Conservation (phyloP, 768 basidiomycete species). For the Tephrocybe sp. region DNA sequence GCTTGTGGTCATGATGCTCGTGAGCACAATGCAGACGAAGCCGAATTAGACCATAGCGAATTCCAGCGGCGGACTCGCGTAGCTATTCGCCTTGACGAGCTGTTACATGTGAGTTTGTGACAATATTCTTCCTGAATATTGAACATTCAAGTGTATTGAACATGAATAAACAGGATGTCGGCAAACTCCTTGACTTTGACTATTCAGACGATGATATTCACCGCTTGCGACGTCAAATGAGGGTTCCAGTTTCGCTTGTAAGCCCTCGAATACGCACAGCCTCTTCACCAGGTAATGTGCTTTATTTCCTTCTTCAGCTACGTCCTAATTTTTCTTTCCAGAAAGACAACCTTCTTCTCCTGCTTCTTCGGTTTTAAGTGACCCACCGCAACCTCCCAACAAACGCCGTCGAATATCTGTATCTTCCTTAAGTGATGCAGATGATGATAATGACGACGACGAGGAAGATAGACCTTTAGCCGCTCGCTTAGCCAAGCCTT, state of each 20-base stretch:
- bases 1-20: constrained; percentile 64
- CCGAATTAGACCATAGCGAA: constrained; percentile 55
- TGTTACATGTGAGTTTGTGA: constrained; percentile 60
- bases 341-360: constrained; percentile 37
- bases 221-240: constrained; percentile 72
- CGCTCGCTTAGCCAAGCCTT: constrained; percentile 34
- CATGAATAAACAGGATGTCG: constrained; percentile 53
- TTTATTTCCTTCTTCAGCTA: constrained; percentile 1
- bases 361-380: constrained; percentile 49
- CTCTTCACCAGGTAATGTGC: constrained; percentile 53
- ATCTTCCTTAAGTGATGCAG: constrained; percentile 52
- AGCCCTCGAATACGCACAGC: constrained; percentile 43
- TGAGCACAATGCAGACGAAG: constrained; percentile 66
- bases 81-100: constrained; percentile 78
- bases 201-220: constrained; percentile 70
- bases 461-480: constrained; percentile 61
- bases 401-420: constrained; percentile 55
- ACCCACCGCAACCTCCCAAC: constrained; percentile 40
- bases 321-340: constrained; percentile 16
- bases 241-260: constrained; percentile 44
- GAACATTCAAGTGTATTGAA: constrained; percentile 3
- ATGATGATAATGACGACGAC: constrained; percentile 47
- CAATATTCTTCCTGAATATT: background rate
- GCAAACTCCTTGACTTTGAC: constrained; percentile 75
- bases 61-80: constrained; percentile 70